Percentiles rank a stretch among this genome's conserved stretches.
Evolutionary conservation across 2,329 filamentous ascomycete species (phyloP).

Genomic region (Mariannaea elegans): DNA sequence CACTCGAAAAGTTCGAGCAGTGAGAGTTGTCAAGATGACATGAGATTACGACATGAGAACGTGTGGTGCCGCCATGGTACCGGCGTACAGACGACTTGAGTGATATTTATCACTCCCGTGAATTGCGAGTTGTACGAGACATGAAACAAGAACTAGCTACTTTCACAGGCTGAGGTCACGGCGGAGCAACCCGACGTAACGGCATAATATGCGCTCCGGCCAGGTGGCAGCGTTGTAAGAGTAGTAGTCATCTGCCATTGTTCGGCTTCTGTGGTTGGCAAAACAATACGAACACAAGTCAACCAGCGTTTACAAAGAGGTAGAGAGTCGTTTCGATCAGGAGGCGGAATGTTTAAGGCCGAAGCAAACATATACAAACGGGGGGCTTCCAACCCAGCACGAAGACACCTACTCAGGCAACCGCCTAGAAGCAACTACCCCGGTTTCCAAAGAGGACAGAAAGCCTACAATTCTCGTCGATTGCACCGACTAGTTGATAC

Average conservation of each 20-base stretch:
- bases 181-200: background rate
- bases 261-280: background rate
- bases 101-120: slow-evolving; percentile 34
- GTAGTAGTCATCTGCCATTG: background rate
- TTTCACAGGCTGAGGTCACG: background rate
- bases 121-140: slow-evolving; percentile 26
- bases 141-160: background rate
- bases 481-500: background rate
- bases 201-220: background rate
- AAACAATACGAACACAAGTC: background rate
- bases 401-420: background rate
- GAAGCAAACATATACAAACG: background rate
- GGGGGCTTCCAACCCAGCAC: background rate
- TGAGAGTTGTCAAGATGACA: slow-evolving; percentile 29
- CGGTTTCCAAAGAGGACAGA: background rate
- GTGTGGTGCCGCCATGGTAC: slow-evolving; percentile 30
- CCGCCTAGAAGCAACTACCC: background rate
- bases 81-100: slow-evolving; percentile 26
- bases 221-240: slow-evolving; percentile 1
- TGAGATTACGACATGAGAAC: slow-evolving; percentile 31
- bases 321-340: background rate
- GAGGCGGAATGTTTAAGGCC: background rate
- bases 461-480: background rate
- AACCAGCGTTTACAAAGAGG: background rate
- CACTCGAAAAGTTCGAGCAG: background rate